Percentiles rank a stretch among this genome's conserved stretches.
These are phyloP conservation scores for Xenoacremonium recifei DNA, from an alignment of 2,329 filamentous ascomycete genomes.

Conservation along the genomic window DNA sequence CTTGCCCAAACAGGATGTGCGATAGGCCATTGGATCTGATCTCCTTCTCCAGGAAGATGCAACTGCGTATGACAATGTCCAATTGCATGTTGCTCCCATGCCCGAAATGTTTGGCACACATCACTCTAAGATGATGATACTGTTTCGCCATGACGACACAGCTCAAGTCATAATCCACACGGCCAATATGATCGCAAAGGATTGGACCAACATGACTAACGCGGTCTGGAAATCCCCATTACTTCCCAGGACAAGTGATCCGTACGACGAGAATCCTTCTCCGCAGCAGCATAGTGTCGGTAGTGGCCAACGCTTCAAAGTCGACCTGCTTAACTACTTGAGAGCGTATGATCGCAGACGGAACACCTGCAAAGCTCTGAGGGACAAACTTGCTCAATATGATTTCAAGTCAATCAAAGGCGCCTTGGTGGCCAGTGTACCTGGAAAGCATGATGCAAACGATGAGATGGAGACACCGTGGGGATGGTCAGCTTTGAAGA, in stretches of 20 bases:
- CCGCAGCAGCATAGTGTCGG: slow-evolving; percentile 37
- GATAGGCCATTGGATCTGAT: neutral
- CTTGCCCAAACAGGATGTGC: too few species aligned
- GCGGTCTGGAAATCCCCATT: slow-evolving; percentile 76
- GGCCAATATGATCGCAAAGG: slow-evolving; percentile 84
- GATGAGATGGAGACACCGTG: slow-evolving; percentile 57
- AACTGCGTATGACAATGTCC: slow-evolving; percentile 62
- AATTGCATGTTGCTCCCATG: slow-evolving; percentile 72
- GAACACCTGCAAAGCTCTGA: slow-evolving; percentile 52
- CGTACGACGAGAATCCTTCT: slow-evolving; percentile 9
- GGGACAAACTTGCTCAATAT: slow-evolving; percentile 55
- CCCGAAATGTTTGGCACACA: slow-evolving; percentile 85
- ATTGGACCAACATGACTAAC: slow-evolving; percentile 88
- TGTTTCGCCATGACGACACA: slow-evolving; percentile 72
- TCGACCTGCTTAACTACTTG: slow-evolving; percentile 72
- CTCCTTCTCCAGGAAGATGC: slow-evolving; percentile 54
- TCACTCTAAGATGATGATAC: slow-evolving; percentile 82
- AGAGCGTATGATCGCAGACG: slow-evolving; percentile 62
- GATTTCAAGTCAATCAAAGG: slow-evolving; percentile 71
- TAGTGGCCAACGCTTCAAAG: slow-evolving; percentile 70
- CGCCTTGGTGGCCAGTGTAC: slow-evolving; percentile 75
- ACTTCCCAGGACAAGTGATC: slow-evolving; percentile 48
- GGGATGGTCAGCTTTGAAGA: slow-evolving; percentile 71
- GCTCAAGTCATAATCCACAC: slow-evolving; percentile 84
- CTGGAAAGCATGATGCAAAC: slow-evolving; percentile 59